These are phyloP conservation scores for Galerina marginata DNA, from an alignment of 768 basidiomycete species.

Conservation along the genomic window DNA sequence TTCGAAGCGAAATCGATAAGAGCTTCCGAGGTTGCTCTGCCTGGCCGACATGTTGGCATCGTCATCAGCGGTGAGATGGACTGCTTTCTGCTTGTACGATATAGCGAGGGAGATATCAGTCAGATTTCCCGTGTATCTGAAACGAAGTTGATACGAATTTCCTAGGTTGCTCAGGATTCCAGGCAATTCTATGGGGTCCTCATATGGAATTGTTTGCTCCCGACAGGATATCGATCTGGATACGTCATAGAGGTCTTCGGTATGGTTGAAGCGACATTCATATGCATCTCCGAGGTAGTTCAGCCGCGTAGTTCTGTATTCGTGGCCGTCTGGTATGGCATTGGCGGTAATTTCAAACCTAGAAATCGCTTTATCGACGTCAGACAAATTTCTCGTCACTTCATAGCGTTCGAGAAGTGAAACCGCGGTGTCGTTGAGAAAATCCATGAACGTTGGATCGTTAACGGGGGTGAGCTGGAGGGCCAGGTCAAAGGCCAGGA, in stretches of 20 bases:
- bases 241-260: neutral
- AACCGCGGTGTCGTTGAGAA: slow-evolving; percentile 9
- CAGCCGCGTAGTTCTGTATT: neutral
- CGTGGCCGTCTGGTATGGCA: slow-evolving; percentile 10
- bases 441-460: neutral
- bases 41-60: neutral
- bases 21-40: slow-evolving; percentile 8
- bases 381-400: neutral
- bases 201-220: neutral
- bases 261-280: neutral
- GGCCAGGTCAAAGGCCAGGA: neutral
- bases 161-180: slow-evolving; percentile 5
- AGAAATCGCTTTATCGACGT: neutral
- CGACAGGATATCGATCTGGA: neutral
- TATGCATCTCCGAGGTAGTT: slow-evolving; percentile 2
- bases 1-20: slow-evolving; percentile 19
- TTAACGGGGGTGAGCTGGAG: neutral
- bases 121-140: neutral
- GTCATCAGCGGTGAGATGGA: neutral
- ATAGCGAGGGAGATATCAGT: slow-evolving; percentile 3
- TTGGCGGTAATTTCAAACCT: neutral
- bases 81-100: slow-evolving; percentile 4
- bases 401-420: neutral
- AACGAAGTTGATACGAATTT: neutral
- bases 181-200: neutral